phyloP scores from a whole-genome alignment of 2,329 filamentous ascomycete species.

The Calonectria hongkongensis region DNA sequence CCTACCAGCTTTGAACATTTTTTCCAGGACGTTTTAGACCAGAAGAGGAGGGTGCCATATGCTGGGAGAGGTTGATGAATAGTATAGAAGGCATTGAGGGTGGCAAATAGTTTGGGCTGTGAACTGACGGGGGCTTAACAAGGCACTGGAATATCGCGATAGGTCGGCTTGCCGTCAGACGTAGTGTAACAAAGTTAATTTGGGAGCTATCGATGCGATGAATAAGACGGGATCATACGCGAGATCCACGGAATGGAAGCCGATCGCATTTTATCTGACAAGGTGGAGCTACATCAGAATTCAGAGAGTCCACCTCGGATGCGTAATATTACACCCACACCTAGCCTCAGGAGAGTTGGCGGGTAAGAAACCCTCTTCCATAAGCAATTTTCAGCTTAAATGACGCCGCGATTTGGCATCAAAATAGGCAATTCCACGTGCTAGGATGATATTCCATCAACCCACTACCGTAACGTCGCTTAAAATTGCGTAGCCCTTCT shows the following conservation, averaged over 20 bases:
- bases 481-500: constrained; percentile 59
- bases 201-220: too few relatives aligned
- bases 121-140: too few relatives aligned
- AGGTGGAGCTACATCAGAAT: constrained; percentile 51
- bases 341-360: constrained; percentile 49
- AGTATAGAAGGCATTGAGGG: neutral
- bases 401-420: neutral
- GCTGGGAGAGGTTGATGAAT: neutral
- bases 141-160: too few relatives aligned
- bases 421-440: constrained; percentile 32
- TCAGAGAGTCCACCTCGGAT: constrained; percentile 46
- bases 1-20: neutral
- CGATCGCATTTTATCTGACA: constrained; percentile 41
- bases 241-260: neutral
- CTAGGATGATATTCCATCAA: constrained; percentile 65
- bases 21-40: neutral
- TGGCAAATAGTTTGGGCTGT: too few relatives aligned
- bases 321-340: constrained; percentile 63
- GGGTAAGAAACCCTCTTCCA: constrained; percentile 52
- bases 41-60: neutral
- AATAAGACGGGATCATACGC: too few relatives aligned
- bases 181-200: too few relatives aligned
- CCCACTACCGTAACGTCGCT: constrained; percentile 64
- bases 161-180: too few relatives aligned
- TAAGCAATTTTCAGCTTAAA: neutral